Conservation (phyloP, 2,329 filamentous ascomycete genomes). For the Metarhizium sp. region DNA sequence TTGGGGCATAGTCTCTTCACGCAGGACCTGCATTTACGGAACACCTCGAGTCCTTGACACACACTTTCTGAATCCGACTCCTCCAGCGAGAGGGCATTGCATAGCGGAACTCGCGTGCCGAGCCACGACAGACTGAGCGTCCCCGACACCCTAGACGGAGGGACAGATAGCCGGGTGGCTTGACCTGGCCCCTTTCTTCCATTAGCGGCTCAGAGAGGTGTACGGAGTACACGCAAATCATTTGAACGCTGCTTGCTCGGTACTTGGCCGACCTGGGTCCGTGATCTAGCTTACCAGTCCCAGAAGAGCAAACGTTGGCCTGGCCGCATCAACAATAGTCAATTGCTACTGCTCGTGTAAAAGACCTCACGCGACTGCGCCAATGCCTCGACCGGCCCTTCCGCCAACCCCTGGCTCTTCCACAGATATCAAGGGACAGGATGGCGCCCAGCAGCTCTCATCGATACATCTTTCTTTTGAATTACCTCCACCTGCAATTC, state of each 20-base stretch:
- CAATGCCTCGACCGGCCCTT: constrained; percentile 23
- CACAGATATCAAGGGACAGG: constrained; percentile 67
- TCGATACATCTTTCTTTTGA: constrained; percentile 61
- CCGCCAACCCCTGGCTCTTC: constrained; percentile 74
- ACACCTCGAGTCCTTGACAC: too few relatives aligned
- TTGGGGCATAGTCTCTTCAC: too few relatives aligned
- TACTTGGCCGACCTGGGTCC: background rate
- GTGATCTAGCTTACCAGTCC: background rate
- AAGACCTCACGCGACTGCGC: constrained; percentile 8
- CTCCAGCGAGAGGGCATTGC: background rate
- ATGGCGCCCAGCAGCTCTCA: constrained; percentile 50
- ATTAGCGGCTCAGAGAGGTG: background rate
- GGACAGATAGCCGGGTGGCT: background rate
- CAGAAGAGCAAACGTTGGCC: background rate
- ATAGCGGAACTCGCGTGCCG: background rate
- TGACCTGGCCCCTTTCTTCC: background rate
- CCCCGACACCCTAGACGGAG: background rate
- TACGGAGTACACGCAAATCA: background rate
- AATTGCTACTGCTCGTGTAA: background rate
- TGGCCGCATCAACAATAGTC: background rate
- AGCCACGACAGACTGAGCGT: background rate
- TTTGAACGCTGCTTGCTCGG: background rate
- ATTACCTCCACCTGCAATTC: constrained; percentile 67
- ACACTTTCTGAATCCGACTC: too few relatives aligned
- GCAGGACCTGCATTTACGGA: too few relatives aligned